These are phyloP conservation scores for Verbena officinalis DNA, from an alignment of 257 asterid species.

Conservation along the genomic window DNA sequence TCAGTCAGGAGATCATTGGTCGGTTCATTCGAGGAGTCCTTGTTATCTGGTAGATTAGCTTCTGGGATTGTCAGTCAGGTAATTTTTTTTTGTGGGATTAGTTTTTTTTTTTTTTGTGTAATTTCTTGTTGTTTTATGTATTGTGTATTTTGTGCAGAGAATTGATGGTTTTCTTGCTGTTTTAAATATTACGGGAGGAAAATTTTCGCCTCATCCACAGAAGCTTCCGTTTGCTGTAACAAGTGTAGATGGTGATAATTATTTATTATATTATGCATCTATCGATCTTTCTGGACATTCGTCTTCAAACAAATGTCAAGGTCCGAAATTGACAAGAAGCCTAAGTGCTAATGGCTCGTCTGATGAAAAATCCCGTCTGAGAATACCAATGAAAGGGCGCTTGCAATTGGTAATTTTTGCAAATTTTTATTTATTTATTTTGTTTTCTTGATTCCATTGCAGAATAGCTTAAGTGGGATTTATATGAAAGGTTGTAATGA, in stretches of 20 bases:
- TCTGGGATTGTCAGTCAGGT: slow-evolving; percentile 81
- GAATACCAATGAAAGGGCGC: slow-evolving; percentile 87
- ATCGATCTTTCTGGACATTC: slow-evolving; percentile 60
- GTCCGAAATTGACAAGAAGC: slow-evolving; percentile 69
- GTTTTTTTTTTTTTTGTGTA: neutral
- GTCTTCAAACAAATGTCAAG: slow-evolving; percentile 46
- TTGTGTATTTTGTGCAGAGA: slow-evolving; percentile 53
- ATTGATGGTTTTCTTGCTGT: slow-evolving; percentile 93
- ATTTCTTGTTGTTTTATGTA: slow-evolving; percentile 2
- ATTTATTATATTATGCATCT: slow-evolving; percentile 80
- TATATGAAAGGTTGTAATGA: neutral
- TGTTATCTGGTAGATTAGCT: slow-evolving; percentile 86
- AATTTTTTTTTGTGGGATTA: too few relatives aligned
- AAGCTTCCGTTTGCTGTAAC: slow-evolving; percentile 89
- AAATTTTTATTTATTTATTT: neutral
- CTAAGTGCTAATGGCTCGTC: slow-evolving; percentile 62
- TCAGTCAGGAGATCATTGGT: slow-evolving; percentile 82
- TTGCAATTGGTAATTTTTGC: slow-evolving; percentile 69
- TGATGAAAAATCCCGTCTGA: slow-evolving; percentile 59
- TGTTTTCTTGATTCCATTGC: neutral
- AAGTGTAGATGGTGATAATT: slow-evolving; percentile 83
- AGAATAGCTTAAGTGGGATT: slow-evolving; percentile 7
- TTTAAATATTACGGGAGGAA: slow-evolving; percentile 83
- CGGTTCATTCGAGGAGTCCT: slow-evolving; percentile 94
- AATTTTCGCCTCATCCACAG: slow-evolving; percentile 80